Evolutionary conservation across 352 stramenopile genomes (phyloP).

Genomic region (Globisporangium apiculatum): DNA sequence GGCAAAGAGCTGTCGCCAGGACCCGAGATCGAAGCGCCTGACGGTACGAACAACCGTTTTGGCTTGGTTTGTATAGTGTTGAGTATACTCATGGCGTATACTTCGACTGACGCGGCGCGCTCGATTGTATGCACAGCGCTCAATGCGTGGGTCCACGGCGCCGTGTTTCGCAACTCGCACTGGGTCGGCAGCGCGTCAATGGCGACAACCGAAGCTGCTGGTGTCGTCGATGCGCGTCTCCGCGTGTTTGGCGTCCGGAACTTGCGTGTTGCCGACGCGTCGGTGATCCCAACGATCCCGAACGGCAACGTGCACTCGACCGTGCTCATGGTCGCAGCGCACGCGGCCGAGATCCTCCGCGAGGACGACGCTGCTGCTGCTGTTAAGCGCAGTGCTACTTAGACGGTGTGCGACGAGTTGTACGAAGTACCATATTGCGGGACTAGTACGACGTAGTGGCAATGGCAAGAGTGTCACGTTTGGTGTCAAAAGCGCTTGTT

Average conservation of each 20-base stretch:
- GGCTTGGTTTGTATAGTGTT: conserved; percentile 1
- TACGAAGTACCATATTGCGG: too few species aligned
- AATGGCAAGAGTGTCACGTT: too few species aligned
- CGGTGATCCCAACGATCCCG: conserved; percentile 57
- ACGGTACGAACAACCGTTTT: conserved; percentile 22
- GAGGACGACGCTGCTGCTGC: not conserved
- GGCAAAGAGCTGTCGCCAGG: conserved; percentile 39
- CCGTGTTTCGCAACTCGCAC: conserved; percentile 78
- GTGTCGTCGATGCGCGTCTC: conserved; percentile 50
- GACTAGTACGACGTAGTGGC: too few species aligned
- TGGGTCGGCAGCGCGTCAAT: conserved; percentile 82
- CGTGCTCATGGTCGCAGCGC: conserved; percentile 60
- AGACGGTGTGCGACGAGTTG: not conserved
- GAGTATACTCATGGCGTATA: not conserved
- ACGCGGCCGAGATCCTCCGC: conserved; percentile 35
- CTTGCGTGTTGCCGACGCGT: conserved; percentile 58
- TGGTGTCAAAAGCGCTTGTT: too few species aligned
- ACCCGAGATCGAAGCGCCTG: conserved; percentile 12
- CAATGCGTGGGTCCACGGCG: conserved; percentile 50
- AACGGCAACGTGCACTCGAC: conserved; percentile 75
- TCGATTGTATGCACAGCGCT: conserved; percentile 23
- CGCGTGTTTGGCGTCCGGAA: conserved; percentile 56
- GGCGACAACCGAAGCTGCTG: conserved; percentile 27
- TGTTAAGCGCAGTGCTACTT: not conserved
- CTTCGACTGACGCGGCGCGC: too few species aligned